Conservation (phyloP, 306 rosid species). For the Geum urbanum region DNA sequence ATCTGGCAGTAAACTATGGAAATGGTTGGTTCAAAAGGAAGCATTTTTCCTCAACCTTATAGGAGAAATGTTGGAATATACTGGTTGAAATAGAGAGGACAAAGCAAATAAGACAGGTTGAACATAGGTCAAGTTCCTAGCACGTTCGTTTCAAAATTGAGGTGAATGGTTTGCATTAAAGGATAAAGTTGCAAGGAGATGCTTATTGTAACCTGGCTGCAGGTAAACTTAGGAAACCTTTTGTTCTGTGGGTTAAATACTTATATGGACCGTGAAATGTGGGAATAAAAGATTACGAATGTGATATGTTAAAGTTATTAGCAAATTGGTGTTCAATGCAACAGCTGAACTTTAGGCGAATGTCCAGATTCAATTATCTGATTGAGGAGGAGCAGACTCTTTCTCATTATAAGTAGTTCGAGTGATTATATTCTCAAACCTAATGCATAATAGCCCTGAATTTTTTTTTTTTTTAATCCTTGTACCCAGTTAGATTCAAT, state of each 20-base stretch:
- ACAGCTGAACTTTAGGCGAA: neutral
- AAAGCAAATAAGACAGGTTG: neutral
- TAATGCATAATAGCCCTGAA: neutral
- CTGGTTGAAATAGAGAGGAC: neutral
- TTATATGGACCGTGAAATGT: neutral
- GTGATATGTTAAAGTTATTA: neutral
- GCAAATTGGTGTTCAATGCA: neutral
- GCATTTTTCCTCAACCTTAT: neutral
- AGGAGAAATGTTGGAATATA: neutral
- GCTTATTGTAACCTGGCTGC: neutral
- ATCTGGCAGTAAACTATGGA: neutral
- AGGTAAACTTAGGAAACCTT: neutral
- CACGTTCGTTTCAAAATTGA: neutral
- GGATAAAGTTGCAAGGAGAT: neutral
- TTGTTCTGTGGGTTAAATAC: neutral
- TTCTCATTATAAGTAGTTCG: neutral
- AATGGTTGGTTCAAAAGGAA: neutral
- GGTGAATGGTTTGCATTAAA: neutral
- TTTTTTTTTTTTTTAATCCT: neutral
- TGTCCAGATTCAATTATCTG: neutral
- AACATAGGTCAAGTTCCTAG: neutral
- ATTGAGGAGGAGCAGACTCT: neutral
- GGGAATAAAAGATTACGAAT: neutral
- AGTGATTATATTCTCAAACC: neutral
- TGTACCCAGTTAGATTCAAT: neutral